These are phyloP conservation scores for Chamaenerion angustifolium DNA, from an alignment of 345 rosid genomes.

Conservation along the genomic window DNA sequence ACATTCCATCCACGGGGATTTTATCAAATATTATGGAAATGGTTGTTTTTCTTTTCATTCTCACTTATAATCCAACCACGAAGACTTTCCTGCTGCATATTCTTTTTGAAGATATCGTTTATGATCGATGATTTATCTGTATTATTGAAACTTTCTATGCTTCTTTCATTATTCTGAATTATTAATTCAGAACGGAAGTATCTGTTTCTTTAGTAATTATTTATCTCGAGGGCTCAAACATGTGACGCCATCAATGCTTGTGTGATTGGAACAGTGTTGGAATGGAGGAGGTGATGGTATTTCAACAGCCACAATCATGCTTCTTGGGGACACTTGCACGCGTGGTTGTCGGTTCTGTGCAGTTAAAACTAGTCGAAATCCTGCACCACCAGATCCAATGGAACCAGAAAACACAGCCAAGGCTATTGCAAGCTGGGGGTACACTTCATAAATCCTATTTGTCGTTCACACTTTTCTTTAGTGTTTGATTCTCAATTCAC, in stretches of 20 bases:
- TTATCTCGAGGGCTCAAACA: no score
- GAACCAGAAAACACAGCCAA: constrained; percentile 87
- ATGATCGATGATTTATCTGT: no score
- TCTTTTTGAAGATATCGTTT: no score
- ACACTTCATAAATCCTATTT: constrained; percentile 4
- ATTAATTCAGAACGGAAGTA: no score
- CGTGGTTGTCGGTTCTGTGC: constrained; percentile 99
- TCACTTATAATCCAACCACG: no score
- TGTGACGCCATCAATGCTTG: neutral
- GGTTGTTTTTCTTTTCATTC: no score
- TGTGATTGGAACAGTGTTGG: constrained; percentile 52
- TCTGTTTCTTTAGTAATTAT: no score
- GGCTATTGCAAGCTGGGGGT: constrained; percentile 97
- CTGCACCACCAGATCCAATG: constrained; percentile 83
- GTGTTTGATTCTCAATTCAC: neutral
- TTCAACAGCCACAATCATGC: constrained; percentile 93
- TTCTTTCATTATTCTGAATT: no score
- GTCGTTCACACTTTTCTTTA: neutral
- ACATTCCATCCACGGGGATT: no score
- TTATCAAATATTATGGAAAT: no score
- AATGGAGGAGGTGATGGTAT: constrained; percentile 98
- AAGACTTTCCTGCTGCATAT: no score
- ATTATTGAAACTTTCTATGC: no score
- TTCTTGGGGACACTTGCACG: constrained; percentile 95
- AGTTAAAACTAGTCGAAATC: constrained; percentile 89